Conservation (phyloP, 2,329 filamentous ascomycete genomes). For the Hypomyces perniciosus region DNA sequence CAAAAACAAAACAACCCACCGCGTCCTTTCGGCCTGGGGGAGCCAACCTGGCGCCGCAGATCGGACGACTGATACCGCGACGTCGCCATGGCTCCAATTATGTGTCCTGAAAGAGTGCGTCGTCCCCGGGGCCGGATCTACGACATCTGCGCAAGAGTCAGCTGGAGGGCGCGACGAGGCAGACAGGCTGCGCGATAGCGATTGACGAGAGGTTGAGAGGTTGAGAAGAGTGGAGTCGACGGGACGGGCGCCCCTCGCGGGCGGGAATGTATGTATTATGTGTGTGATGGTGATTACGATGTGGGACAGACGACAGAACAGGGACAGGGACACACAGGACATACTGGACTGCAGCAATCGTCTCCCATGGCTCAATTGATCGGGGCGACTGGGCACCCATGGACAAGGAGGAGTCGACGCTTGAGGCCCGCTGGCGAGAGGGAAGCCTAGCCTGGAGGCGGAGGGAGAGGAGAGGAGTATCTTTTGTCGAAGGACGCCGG, state of each 20-base stretch:
- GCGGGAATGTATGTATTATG: neutral
- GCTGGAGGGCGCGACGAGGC: conserved; percentile 9
- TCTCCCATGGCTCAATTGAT: conserved; percentile 45
- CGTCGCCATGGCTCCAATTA: conserved; percentile 37
- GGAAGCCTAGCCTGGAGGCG: conserved; percentile 16
- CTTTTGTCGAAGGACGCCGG: conserved; percentile 1
- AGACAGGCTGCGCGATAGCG: neutral
- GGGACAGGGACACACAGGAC: conserved; percentile 19
- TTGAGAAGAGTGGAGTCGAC: neutral
- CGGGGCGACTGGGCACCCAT: conserved; percentile 39
- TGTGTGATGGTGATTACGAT: neutral
- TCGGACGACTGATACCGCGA: conserved; percentile 41
- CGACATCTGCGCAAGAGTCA: conserved; percentile 32
- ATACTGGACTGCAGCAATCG: conserved; percentile 39
- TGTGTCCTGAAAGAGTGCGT: conserved; percentile 20
- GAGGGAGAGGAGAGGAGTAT: neutral
- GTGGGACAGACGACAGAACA: neutral
- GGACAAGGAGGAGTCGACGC: conserved; percentile 21
- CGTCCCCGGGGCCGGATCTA: conserved; percentile 36
- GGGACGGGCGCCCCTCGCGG: neutral
- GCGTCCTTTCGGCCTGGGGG: conserved; percentile 51
- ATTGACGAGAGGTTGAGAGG: neutral
- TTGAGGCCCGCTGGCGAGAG: conserved; percentile 16
- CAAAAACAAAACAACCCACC: conserved; percentile 32
- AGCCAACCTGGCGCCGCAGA: conserved; percentile 48